Base-by-base conservation (phyloP, 306 rosid genomes). In the Ormosia semicastrata region DNA sequence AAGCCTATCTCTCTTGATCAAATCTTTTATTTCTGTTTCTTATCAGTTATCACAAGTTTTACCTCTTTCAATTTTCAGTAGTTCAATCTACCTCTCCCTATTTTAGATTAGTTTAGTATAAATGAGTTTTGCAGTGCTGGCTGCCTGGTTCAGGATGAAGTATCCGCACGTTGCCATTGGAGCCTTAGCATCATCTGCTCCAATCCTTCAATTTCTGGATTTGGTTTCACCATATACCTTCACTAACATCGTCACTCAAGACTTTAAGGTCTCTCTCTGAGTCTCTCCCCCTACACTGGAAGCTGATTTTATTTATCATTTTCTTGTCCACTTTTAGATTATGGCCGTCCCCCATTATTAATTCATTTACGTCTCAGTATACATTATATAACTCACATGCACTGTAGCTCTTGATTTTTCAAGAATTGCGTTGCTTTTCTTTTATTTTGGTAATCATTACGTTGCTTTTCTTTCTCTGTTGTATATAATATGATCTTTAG, bases 101-200 rank as follows among this genome's bases (percentile, higher is more conserved):
- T 34, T 69, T 34, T 4, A 53, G 56, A 54, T 53, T 30, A 11
- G 10, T 49, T 39, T 37, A 41, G 18, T 46, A 12, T 33, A 50
- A 11, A 77, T 77, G 66, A 30, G 6, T 13, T 54, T 73, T 17
- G 88, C 77, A 94, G 94, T 94, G 98, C 85, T 93, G 63, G 97
- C 97, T 15, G 94, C 95, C 2, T 93, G 97, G 98, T 93, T 94
- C 58, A 89, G 97, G 49, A 32, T 91, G 88, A 93, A 94, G 86
- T 94, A 94, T 83, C 94, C 97, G 0, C 97, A 94, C 30, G 85
- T 93, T 13, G 83, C 97, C 7, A 85, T 90, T 33, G 98, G 98
- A 91, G 97, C 97, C 33, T 72, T 93, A 66, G 91, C 98, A 46
- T 94, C 98, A 5, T 94, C 97, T 47, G 83, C 98, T 9, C 97